Percentiles rank a stretch among this genome's conserved stretches.
These are phyloP conservation scores for Pseudocohnilembus persalinus DNA, from an alignment of 169 alveolate genomes.

Conservation along the genomic window DNA sequence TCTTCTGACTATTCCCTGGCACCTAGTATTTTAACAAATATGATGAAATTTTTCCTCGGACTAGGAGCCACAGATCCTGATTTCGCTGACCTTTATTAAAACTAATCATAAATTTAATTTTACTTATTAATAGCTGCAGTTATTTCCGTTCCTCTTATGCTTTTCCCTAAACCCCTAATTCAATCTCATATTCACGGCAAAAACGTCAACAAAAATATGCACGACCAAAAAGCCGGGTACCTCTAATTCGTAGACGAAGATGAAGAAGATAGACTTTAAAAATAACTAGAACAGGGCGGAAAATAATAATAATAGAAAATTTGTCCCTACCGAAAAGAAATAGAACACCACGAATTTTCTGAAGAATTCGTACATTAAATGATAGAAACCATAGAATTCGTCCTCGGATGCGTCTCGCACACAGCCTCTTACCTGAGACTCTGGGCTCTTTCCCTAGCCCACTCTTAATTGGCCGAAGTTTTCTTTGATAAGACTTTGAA, in stretches of 20 bases:
- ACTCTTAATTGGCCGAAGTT: slow-evolving; percentile 95
- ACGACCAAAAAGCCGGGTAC: neutral
- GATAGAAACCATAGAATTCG: slow-evolving; percentile 98
- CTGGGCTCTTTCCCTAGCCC: slow-evolving; percentile 99
- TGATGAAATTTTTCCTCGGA: slow-evolving; percentile 93
- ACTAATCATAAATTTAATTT: slow-evolving; percentile 60
- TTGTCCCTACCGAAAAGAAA: neutral
- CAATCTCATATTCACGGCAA: neutral
- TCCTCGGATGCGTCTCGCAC: slow-evolving; percentile 96
- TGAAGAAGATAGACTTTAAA: neutral
- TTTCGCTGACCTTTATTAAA: slow-evolving; percentile 65
- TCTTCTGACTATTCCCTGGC: slow-evolving; percentile 54
- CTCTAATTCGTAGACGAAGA: neutral
- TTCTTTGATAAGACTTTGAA: slow-evolving; percentile 84
- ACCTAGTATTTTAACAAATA: slow-evolving; percentile 94
- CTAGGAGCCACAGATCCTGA: slow-evolving; percentile 63
- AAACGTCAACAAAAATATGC: neutral
- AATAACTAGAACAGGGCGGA: neutral
- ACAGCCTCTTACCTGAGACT: slow-evolving; percentile 99
- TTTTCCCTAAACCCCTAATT: slow-evolving; percentile 93
- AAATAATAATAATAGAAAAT: neutral
- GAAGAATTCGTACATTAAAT: slow-evolving; percentile 89
- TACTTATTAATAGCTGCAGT: slow-evolving; percentile 80
- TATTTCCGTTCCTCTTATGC: slow-evolving; percentile 93
- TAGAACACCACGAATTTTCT: neutral